Percentiles rank a stretch among this genome's conserved stretches.
Evolutionary conservation across 208 protist genomes (phyloP).

Genomic region (Trypanosoma mega): DNA sequence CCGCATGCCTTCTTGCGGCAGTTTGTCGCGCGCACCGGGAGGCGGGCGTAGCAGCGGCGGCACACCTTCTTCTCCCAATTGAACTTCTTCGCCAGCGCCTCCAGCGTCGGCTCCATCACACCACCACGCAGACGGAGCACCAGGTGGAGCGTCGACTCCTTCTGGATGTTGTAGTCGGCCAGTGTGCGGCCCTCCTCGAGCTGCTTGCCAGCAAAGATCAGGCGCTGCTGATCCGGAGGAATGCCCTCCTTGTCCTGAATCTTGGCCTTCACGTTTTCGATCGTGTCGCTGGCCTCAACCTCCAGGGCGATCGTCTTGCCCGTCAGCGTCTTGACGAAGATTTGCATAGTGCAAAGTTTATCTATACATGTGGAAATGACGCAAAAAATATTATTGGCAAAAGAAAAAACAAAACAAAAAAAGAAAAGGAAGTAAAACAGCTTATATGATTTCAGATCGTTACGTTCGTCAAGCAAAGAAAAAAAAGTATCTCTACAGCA

Average conservation of each 20-base stretch:
- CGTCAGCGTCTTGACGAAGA: slow-evolving; percentile 96
- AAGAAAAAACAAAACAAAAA: slow-evolving; percentile 24
- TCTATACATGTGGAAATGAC: neutral
- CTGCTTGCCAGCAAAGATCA: slow-evolving; percentile 97
- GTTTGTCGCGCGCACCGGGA: slow-evolving; percentile 97
- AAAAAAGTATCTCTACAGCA: neutral
- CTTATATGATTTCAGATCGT: neutral
- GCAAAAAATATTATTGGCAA: neutral
- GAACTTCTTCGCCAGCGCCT: slow-evolving; percentile 96
- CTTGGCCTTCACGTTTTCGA: slow-evolving; percentile 98
- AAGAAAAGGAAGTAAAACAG: slow-evolving; percentile 12
- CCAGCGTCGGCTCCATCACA: slow-evolving; percentile 98
- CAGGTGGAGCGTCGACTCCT: slow-evolving; percentile 99
- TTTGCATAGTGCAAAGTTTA: slow-evolving; percentile 75
- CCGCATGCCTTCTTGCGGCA: slow-evolving; percentile 99
- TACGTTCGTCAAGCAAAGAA: neutral
- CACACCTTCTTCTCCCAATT: slow-evolving; percentile 99
- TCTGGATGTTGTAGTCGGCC: slow-evolving; percentile 99
- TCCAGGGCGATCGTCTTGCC: slow-evolving; percentile 99
- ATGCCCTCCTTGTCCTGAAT: slow-evolving; percentile 99
- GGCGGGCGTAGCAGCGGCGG: slow-evolving; percentile 98
- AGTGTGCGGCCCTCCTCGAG: slow-evolving; percentile 98
- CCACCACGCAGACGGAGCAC: slow-evolving; percentile 94
- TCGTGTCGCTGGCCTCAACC: slow-evolving; percentile 96
- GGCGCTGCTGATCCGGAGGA: slow-evolving; percentile 91